Conservation (phyloP, 2,329 filamentous ascomycete genomes). For the Colletotrichum zoysiae region DNA sequence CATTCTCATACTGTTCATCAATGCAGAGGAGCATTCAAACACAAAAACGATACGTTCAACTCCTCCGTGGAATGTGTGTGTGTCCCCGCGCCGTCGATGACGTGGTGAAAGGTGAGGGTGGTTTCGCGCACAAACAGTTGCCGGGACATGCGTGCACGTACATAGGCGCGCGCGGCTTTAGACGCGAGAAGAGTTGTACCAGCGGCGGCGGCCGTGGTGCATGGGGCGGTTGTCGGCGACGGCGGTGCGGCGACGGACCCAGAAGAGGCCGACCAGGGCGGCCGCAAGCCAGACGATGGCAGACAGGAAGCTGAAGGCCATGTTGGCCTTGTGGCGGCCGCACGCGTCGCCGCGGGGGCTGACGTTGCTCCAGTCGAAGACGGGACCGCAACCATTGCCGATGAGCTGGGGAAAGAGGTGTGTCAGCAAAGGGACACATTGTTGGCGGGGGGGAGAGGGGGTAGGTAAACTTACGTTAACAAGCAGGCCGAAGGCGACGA, state of each 20-base stretch:
- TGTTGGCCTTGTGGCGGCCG: slow-evolving; percentile 76
- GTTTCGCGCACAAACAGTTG: not conserved
- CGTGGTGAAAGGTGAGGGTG: not conserved
- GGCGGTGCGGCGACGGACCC: slow-evolving; percentile 59
- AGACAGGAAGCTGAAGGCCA: slow-evolving; percentile 79
- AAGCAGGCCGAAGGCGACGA: slow-evolving; percentile 75
- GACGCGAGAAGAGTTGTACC: slow-evolving; percentile 59
- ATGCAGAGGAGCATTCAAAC: not conserved
- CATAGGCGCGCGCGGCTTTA: slow-evolving; percentile 50
- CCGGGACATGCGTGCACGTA: too few species aligned
- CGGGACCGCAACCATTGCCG: slow-evolving; percentile 63
- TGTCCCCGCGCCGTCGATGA: not conserved
- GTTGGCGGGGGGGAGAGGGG: too few species aligned
- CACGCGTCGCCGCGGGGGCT: slow-evolving; percentile 65
- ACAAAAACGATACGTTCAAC: not conserved
- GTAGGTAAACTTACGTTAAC: slow-evolving; percentile 66
- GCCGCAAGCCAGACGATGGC: slow-evolving; percentile 79
- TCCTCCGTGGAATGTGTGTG: not conserved
- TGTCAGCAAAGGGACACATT: not conserved
- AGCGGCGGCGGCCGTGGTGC: slow-evolving; percentile 53
- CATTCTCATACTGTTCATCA: slow-evolving; percentile 14
- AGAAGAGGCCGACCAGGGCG: slow-evolving; percentile 68
- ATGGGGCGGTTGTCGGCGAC: slow-evolving; percentile 46
- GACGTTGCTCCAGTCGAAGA: slow-evolving; percentile 72
- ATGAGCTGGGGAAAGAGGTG: slow-evolving; percentile 50